Evolutionary conservation across 1,284 basidiomycete species (phyloP), one percentile per base, ranked within the genome.

Genomic region (Blastosporella zonata): DNA sequence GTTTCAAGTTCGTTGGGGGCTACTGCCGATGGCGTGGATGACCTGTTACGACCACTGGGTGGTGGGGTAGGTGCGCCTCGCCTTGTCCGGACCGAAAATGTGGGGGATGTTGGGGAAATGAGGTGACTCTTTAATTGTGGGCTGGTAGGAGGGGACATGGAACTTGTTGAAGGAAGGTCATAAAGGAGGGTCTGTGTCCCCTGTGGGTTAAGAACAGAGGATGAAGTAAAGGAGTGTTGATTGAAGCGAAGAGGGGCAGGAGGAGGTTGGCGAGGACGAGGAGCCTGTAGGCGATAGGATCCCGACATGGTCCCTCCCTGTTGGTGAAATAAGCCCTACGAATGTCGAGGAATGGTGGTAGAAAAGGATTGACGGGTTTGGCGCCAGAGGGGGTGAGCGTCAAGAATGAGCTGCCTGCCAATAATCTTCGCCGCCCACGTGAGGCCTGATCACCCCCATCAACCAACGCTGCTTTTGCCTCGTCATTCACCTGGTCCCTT

Each of bases 141-240:
- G 55, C 75, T 77, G 46, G 68, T 74, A 18, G 80, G 77, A 2
- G 81, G 79, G 15, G 69, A 66, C 59, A 74, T 62, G 21, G 78
- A 73, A 20, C 71, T 67, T 3, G 79, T 65, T n/a, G 82, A 76
- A 59, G 85, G 84, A 55, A 88, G 75, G 69, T 87, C 83, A 65
- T 89, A 87, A 67, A 88, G 80, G 62, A 88, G 81, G 41, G 80
- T 74, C 59, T 77, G 70, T 47, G 77, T 66, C 52, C 73, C 73
- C 51, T 70, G 67, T 56, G 61, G 65, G 59, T 66, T 67, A 37
- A 70, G 55, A 46, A 71, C 58, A 9, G 75, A 73, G 17, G 74
- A 68, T 25, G 76, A 70, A 59, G 73, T 74, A 54, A 70, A 69
- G 33, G 75, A 67, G 37, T 74, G 70, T 47, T 69, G 69, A 54